A percentile compares a stretch with the other conserved stretches of the same genome.
These are phyloP conservation scores for Moelleriella libera DNA, from an alignment of 2,329 filamentous ascomycete genomes.

Conservation along the genomic window DNA sequence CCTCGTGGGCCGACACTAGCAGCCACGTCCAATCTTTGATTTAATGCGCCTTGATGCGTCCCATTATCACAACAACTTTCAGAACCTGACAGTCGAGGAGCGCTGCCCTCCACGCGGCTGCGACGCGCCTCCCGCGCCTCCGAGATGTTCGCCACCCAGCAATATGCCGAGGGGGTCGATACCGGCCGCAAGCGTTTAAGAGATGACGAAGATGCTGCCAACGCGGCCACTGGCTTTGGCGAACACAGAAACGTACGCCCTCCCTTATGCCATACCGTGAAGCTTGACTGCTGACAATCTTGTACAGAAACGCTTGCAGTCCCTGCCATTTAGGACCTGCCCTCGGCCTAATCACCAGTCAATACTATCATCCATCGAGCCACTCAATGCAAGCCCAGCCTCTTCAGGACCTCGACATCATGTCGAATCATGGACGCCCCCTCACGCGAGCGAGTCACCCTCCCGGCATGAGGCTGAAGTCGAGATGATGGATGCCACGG, in stretches of 20 bases:
- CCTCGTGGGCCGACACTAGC: not conserved
- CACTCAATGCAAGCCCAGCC: conserved; percentile 25
- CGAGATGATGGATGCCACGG: conserved; percentile 30
- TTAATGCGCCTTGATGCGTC: not conserved
- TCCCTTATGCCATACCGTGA: not conserved
- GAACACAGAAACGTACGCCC: conserved; percentile 35
- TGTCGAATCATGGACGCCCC: conserved; percentile 18
- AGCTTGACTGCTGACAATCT: conserved; percentile 7
- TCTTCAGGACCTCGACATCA: conserved; percentile 16
- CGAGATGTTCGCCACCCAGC: conserved; percentile 22
- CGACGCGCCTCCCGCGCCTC: not conserved
- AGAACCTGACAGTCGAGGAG: not conserved
- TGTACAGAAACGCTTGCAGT: conserved; percentile 38
- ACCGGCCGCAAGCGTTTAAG: conserved; percentile 28
- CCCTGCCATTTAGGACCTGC: conserved; percentile 34
- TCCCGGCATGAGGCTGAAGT: conserved; percentile 25
- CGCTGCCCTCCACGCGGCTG: not conserved
- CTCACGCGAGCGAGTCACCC: conserved; percentile 7
- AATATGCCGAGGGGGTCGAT: conserved; percentile 18
- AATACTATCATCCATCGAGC: conserved; percentile 20
- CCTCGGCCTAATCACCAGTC: conserved; percentile 18
- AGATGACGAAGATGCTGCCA: conserved; percentile 28
- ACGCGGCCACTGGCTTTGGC: conserved; percentile 26
- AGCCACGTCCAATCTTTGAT: not conserved
- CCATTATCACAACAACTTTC: not conserved